phyloP scores from a whole-genome alignment of 2,329 filamentous ascomycete genomes.

The Monosporascus sp. region DNA sequence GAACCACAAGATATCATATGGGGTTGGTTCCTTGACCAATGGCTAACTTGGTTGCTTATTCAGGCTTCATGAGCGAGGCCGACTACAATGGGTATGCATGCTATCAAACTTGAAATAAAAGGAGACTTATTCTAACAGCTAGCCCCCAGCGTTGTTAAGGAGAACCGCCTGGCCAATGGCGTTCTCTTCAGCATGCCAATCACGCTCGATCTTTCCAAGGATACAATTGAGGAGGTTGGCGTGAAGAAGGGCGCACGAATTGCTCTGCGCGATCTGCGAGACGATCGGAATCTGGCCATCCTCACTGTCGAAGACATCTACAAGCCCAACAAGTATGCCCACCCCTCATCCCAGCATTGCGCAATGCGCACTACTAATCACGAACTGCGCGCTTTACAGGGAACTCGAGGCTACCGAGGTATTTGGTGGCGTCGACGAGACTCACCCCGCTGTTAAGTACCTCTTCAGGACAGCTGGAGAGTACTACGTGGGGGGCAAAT shows the following conservation, averaged over 20 bases:
- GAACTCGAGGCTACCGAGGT: slow-evolving; percentile 86
- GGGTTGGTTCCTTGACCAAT: background rate
- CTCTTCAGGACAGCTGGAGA: slow-evolving; percentile 76
- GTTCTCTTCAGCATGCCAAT: slow-evolving; percentile 96
- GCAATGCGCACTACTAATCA: slow-evolving; percentile 48
- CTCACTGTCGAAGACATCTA: slow-evolving; percentile 95
- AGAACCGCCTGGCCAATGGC: slow-evolving; percentile 81
- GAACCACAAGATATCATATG: slow-evolving; percentile 1
- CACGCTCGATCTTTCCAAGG: slow-evolving; percentile 77
- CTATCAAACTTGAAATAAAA: background rate
- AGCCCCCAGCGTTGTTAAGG: slow-evolving; percentile 69
- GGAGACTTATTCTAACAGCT: slow-evolving; percentile 2
- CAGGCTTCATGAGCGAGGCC: slow-evolving; percentile 94
- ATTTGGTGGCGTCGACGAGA: slow-evolving; percentile 84
- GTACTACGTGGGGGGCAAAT: slow-evolving; percentile 91
- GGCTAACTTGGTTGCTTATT: slow-evolving; percentile 21
- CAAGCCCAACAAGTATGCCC: slow-evolving; percentile 81
- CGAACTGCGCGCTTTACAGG: slow-evolving; percentile 41
- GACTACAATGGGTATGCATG: slow-evolving; percentile 80
- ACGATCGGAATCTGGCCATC: slow-evolving; percentile 94
- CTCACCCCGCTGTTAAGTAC: slow-evolving; percentile 90
- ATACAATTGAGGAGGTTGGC: slow-evolving; percentile 67
- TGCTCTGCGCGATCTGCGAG: slow-evolving; percentile 89
- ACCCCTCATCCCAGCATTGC: slow-evolving; percentile 29
- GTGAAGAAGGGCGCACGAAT: slow-evolving; percentile 78